Base-by-base conservation (phyloP, 2,329 filamentous ascomycete genomes). In the Fonsecaea pugnacius region DNA sequence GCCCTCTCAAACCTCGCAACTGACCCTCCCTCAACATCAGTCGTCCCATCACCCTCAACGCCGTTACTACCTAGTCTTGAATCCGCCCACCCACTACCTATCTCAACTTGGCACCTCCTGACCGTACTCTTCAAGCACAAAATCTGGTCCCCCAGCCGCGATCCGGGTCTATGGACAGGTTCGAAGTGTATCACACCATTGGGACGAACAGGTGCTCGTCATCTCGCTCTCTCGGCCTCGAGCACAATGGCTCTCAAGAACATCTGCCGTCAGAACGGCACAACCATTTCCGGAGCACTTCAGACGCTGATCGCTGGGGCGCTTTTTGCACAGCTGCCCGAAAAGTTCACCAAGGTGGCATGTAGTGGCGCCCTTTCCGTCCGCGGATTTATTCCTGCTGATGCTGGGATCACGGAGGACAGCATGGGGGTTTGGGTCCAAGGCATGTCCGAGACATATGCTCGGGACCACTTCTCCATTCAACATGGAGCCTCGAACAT, bases 231-330 rank as follows among this genome's bases (percentile, higher is more conserved):
- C 30, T 72, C 78, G 1, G 67, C 71, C 10, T 7, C 64, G 0
- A 66, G 70, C 1, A 75, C 79, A 1, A 67, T 63, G 2, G 65
- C 68, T 0, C 68, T 82, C 30, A 72, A 72, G 16, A 54, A 72
- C 1, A 21, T 69, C 24, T 79, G 78, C 62, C 76, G 77, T 7
- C 43, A 71, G 10, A 72, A 82, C 59, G 64, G 60, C 14, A 77
- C 79, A 0, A 81, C 77, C 4, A 72, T 82, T 40, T 81, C 79
- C 2, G 77, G 75, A 8, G 72, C 75, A 1, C 61, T 82, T 24
- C 74, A 80, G 63, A 74, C 74, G 0, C 60, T 78, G 24, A 46
- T 81, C 32, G 78, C 79, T 1, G 73, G 75, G 12, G 72, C 76
- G 0, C 54, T 81, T 2, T 77, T 81, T 60, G 33, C 69, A 1